phyloP scores from a whole-genome alignment of 2,329 filamentous ascomycete species.

The Epichloe brachyelytri region DNA sequence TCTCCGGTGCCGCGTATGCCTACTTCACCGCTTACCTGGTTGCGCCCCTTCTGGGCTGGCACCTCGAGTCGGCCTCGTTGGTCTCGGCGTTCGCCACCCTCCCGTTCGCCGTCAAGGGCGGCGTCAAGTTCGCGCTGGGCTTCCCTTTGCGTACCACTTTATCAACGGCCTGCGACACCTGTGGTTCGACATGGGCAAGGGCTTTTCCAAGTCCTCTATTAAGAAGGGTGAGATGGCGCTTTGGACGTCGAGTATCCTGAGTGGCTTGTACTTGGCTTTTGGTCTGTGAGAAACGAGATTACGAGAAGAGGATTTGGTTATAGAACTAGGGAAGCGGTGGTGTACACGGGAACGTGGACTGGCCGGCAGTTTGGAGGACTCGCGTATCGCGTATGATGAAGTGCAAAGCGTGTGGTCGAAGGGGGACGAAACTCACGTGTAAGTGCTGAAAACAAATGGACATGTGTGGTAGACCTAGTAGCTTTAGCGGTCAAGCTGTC shows the following conservation, averaged over 20 bases:
- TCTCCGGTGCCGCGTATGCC: constrained; percentile 64
- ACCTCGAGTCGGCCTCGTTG: constrained; percentile 45
- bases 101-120: constrained; percentile 46
- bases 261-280: constrained; percentile 33
- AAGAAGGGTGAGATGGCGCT: constrained; percentile 32
- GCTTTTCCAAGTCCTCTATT: constrained; percentile 36
- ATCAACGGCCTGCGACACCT: constrained; percentile 44
- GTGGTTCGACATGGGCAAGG: constrained; percentile 36
- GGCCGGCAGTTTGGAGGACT: not conserved
- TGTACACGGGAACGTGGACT: not conserved
- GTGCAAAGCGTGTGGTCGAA: not conserved
- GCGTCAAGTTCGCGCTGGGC: constrained; percentile 39
- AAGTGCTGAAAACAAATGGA: too few relatives aligned
- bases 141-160: constrained; percentile 48
- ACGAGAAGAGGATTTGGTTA: fast-evolving
- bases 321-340: not conserved
- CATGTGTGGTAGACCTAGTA: not conserved
- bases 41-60: constrained; percentile 57
- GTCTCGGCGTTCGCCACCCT: constrained; percentile 47
- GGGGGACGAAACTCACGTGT: too few relatives aligned
- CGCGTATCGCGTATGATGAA: not conserved
- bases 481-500: not conserved
- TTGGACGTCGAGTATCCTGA: constrained; percentile 32
- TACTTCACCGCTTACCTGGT: constrained; percentile 73
- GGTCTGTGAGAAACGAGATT: constrained; percentile 24